Evolutionary conservation across 257 asterid species (phyloP).

Genomic region (Nicotiana sylvestris): DNA sequence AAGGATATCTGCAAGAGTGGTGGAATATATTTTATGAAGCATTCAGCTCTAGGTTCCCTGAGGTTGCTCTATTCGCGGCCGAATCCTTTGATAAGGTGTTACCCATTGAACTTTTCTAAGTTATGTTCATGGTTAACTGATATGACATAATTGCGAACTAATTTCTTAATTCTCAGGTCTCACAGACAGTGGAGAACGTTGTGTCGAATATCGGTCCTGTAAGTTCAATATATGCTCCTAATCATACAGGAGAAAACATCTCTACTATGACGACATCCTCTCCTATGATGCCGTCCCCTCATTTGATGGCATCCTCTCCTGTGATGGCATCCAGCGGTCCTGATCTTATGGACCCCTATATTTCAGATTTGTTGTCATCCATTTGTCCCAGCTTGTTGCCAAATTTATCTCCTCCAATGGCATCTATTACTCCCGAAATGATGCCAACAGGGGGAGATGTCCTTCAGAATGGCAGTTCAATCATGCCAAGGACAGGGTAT

Average conservation of each 20-base stretch:
- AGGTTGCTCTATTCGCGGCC: neutral
- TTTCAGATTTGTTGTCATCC: conserved; percentile 6
- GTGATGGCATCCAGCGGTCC: neutral
- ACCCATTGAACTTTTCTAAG: neutral
- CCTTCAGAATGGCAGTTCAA: too few relatives aligned
- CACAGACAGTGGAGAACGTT: neutral
- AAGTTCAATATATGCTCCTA: neutral
- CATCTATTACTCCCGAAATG: too few relatives aligned
- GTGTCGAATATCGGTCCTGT: neutral
- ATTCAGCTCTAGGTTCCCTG: neutral
- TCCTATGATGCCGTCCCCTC: neutral
- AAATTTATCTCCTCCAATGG: neutral
- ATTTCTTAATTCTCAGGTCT: neutral
- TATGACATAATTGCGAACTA: neutral
- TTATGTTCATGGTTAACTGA: neutral
- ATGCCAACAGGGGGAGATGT: too few relatives aligned
- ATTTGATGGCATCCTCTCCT: neutral
- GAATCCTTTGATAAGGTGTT: conserved; percentile 25
- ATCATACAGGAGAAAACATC: neutral
- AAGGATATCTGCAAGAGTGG: conserved; percentile 29
- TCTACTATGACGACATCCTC: neutral
- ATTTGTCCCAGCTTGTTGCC: neutral
- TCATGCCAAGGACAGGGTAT: too few relatives aligned
- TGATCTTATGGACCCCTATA: neutral
- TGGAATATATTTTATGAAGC: conserved; percentile 23